Evolutionary conservation across 805 yeast genomes (phyloP).

Genomic region (Henningerozyma blattae): DNA sequence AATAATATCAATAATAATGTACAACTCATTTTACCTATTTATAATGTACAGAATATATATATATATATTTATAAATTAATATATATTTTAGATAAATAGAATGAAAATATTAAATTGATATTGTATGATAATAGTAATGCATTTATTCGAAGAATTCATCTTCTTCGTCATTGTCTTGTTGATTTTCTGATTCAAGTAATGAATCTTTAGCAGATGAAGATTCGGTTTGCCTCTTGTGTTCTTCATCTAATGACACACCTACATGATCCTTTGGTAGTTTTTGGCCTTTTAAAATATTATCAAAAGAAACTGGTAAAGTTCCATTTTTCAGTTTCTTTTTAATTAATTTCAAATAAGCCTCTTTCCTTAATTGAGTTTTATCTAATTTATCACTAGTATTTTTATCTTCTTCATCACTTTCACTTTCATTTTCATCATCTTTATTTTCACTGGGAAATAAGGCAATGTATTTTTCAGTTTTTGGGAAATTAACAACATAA

Average conservation of each 20-base stretch:
- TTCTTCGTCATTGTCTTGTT: slow-evolving; percentile 26
- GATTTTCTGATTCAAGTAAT: slow-evolving; percentile 13
- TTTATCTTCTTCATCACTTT: slow-evolving; percentile 11
- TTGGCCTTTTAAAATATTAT: slow-evolving; percentile 29
- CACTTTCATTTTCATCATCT: slow-evolving; percentile 7
- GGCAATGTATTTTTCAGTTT: slow-evolving; percentile 66
- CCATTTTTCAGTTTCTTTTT: slow-evolving; percentile 40
- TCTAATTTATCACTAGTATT: slow-evolving; percentile 29
- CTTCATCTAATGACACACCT: slow-evolving; percentile 12
- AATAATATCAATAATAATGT: background rate
- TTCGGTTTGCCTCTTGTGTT: background rate
- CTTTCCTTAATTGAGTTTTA: slow-evolving; percentile 32
- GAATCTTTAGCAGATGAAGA: background rate
- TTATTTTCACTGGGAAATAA: slow-evolving; percentile 44
- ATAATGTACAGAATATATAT: background rate
- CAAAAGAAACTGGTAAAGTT: slow-evolving; percentile 45
- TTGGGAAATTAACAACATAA: slow-evolving; percentile 69
- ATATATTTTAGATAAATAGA: background rate
- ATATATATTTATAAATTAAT: slow-evolving; percentile 1
- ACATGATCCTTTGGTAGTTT: slow-evolving; percentile 15
- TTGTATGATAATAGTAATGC: background rate
- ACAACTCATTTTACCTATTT: background rate
- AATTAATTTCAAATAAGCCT: slow-evolving; percentile 40
- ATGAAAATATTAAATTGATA: background rate
- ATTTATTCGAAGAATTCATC: slow-evolving; percentile 35